Evolutionary conservation across 2,329 filamentous ascomycete species (phyloP), one percentile per base, ranked within the genome.

Genomic region (Sporothrix humicola): DNA sequence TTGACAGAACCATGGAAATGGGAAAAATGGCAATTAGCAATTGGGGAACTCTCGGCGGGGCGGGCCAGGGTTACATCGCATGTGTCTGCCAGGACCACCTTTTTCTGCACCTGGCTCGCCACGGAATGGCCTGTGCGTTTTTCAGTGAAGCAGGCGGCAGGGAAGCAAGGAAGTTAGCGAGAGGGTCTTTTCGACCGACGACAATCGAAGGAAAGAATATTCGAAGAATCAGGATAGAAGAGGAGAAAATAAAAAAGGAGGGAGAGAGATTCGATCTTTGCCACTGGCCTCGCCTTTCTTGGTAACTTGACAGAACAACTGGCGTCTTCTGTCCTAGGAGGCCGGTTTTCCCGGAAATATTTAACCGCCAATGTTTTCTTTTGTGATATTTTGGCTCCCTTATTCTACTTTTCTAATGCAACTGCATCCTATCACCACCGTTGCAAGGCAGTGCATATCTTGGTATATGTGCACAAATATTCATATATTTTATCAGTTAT

Each of bases 41-140:
- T 63, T 46, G 37, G 37, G 59, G 9, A 7, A 23, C 44, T 63
- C 4, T 26, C 7, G 61, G n/a, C 61, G n/a, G 61, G 42, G 42
- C 42, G 61, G 61, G 37, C 61, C 61, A 66, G 61, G 61, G 42
- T 66, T 66, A 4, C 61, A 66, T 48, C 26, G 61, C 61, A 66
- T 48, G 42, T 46, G 42, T 15, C 42, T 42, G 61, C 61, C 37
- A 20, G 31, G 31, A 37, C 31, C 31, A 37, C 31, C 31, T 37
- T 37, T 37, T 23, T 23, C 61, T 66, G 61, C 61, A 65, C 61
- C 61, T 59, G 26, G 26, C 56, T 59, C 56, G 56, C 56, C 23
- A 59, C 17, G 56, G 13, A 59, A 37, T 37, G 56, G 56, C 56
- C 56, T 66, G 37, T 63, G 58, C 58, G 42, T 63, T 63, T 61